Conservation (phyloP, 2,329 filamentous ascomycete species). For the Fonsecaea multimorphosa region DNA sequence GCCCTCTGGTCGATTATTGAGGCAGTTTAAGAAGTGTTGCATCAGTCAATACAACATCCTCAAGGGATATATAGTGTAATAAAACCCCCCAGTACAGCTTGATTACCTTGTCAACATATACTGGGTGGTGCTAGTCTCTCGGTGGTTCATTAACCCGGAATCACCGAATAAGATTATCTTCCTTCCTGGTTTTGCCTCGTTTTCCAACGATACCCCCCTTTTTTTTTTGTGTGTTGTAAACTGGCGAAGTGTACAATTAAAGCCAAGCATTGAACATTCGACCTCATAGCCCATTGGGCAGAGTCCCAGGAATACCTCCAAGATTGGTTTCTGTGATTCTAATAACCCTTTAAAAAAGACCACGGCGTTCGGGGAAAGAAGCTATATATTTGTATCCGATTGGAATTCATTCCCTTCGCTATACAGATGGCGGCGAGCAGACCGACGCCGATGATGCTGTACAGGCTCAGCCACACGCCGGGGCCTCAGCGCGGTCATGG, state of each 20-base stretch:
- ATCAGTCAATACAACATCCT: too few species aligned
- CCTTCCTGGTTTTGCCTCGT: too few species aligned
- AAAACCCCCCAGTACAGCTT: too few species aligned
- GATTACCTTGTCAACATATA: too few species aligned
- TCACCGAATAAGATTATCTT: background rate
- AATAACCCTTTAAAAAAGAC: background rate
- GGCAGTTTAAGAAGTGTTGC: too few species aligned
- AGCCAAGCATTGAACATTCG: background rate
- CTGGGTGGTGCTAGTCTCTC: background rate
- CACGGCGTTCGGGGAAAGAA: background rate
- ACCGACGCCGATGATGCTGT: background rate
- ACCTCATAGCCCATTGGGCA: background rate
- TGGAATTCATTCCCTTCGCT: background rate
- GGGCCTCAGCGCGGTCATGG: background rate
- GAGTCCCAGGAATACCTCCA: too few species aligned
- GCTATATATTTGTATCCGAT: background rate
- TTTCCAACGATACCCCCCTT: too few species aligned
- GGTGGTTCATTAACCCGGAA: background rate
- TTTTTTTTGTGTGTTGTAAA: background rate
- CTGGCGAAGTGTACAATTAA: background rate
- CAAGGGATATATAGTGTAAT: too few species aligned
- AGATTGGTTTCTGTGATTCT: too few species aligned
- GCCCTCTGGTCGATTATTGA: too few species aligned
- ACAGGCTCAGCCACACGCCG: background rate
- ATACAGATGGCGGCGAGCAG: background rate